These are phyloP conservation scores for Zopfia rhizophila DNA, from an alignment of 2,329 filamentous ascomycete genomes.

Conservation along the genomic window DNA sequence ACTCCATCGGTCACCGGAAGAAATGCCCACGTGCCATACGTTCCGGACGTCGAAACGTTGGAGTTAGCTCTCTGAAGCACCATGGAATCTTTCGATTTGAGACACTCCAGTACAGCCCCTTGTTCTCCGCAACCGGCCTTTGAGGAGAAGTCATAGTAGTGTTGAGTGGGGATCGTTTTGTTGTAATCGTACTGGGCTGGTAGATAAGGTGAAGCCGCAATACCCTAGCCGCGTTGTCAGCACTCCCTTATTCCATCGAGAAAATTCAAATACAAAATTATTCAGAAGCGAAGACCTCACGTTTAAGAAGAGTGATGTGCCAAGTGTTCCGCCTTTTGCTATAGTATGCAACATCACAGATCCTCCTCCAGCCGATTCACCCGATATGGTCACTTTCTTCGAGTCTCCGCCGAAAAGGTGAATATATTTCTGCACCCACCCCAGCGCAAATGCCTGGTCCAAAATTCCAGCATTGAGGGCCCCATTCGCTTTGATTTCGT, in stretches of 20 bases:
- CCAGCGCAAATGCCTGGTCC: conserved; percentile 62
- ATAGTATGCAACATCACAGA: conserved; percentile 52
- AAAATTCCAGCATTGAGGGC: conserved; percentile 53
- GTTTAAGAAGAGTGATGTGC: conserved; percentile 48
- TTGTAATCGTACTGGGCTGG: conserved; percentile 65
- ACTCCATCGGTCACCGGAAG: conserved; percentile 56
- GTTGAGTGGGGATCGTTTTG: conserved; percentile 56
- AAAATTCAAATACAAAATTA: no score
- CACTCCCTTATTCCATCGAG: no score
- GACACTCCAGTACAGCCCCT: conserved; percentile 55
- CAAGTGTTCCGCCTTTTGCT: conserved; percentile 44
- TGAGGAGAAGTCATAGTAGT: conserved; percentile 58
- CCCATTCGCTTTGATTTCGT: conserved; percentile 50
- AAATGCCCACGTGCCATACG: conserved; percentile 56
- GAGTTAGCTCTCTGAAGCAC: conserved; percentile 52
- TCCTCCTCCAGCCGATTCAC: conserved; percentile 53
- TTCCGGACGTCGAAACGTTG: conserved; percentile 45
- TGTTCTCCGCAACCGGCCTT: conserved; percentile 41
- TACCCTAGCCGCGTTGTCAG: no score
- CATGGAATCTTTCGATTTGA: conserved; percentile 48
- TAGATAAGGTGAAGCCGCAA: conserved; percentile 62
- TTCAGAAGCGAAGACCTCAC: conserved; percentile 29
- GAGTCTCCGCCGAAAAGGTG: conserved; percentile 63
- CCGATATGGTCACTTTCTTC: conserved; percentile 45
- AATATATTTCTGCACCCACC: conserved; percentile 64